These are phyloP conservation scores for Hanseniaspora pseudoguilliermondii DNA, from an alignment of 805 yeast species.

Conservation along the genomic window DNA sequence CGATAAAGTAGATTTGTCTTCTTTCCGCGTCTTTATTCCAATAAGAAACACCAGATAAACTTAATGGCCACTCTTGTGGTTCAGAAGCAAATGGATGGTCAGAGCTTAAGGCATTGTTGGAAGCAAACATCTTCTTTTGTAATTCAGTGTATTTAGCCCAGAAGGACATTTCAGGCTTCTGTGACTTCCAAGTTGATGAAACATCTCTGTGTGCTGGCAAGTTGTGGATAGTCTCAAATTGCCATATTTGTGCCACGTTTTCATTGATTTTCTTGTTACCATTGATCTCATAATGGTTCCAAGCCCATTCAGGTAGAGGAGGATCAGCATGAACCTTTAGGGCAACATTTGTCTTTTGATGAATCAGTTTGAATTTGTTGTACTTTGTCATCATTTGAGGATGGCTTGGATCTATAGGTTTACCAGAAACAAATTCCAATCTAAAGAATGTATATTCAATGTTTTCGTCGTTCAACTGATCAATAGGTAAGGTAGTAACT, in stretches of 20 bases:
- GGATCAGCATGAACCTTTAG: conserved; percentile 86
- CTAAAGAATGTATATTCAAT: conserved; percentile 70
- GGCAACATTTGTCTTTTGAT: conserved; percentile 78
- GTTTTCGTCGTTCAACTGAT: conserved; percentile 41
- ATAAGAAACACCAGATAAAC: conserved; percentile 84
- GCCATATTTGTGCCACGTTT: conserved; percentile 54
- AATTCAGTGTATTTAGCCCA: conserved; percentile 79
- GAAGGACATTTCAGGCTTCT: conserved; percentile 45
- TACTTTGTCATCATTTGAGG: conserved; percentile 45
- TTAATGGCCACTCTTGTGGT: conserved; percentile 85
- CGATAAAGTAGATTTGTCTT: conserved; percentile 77
- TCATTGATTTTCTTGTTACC: conserved; percentile 78
- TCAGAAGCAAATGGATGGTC: conserved; percentile 93
- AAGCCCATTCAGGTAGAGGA: conserved; percentile 89
- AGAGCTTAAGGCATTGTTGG: conserved; percentile 72
- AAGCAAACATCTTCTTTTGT: conserved; percentile 79
- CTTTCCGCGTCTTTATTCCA: conserved; percentile 66
- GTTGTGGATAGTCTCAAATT: conserved; percentile 53
- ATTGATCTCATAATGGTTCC: conserved; percentile 80
- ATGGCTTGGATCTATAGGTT: conserved; percentile 32
- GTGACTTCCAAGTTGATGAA: conserved; percentile 44
- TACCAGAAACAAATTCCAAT: conserved; percentile 45
- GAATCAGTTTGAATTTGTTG: conserved; percentile 56
- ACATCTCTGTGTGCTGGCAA: conserved; percentile 49
- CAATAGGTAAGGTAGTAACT: conserved; percentile 60